These are phyloP conservation scores for Blastobotrys elegans DNA, from an alignment of 1,139 yeast genomes.

Conservation along the genomic window DNA sequence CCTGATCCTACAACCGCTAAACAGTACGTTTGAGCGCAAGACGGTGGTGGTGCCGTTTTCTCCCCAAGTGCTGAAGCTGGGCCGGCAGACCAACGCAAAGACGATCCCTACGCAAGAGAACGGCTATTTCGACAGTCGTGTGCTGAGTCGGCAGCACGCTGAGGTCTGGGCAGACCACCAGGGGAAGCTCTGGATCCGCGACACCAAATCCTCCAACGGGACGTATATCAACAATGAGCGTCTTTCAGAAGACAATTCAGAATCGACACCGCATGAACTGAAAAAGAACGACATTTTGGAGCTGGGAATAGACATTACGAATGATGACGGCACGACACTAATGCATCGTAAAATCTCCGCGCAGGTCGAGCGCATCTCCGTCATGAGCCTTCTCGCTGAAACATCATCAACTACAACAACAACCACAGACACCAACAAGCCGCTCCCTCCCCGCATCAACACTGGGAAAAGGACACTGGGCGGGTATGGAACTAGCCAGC, in stretches of 20 bases:
- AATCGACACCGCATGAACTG: slow-evolving; percentile 51
- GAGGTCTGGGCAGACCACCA: slow-evolving; percentile 68
- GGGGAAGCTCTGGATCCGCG: slow-evolving; percentile 73
- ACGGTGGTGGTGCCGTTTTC: slow-evolving; percentile 70
- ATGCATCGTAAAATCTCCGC: slow-evolving; percentile 86
- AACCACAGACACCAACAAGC: slow-evolving; percentile 2
- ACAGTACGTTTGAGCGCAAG: slow-evolving; percentile 78
- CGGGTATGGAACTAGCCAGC: neutral
- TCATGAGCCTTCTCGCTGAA: slow-evolving; percentile 42
- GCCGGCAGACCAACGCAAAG: slow-evolving; percentile 76
- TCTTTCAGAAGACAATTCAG: slow-evolving; percentile 53
- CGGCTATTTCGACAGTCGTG: slow-evolving; percentile 93
- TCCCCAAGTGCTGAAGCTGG: slow-evolving; percentile 82
- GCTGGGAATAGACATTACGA: slow-evolving; percentile 87
- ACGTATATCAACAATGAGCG: slow-evolving; percentile 80
- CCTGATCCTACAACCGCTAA: slow-evolving; percentile 66
- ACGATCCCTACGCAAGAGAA: slow-evolving; percentile 73
- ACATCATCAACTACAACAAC: neutral
- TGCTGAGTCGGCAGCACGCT: slow-evolving; percentile 90
- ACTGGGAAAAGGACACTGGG: neutral
- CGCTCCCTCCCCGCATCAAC: neutral
- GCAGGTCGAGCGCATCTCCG: slow-evolving; percentile 63
- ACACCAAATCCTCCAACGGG: slow-evolving; percentile 89
- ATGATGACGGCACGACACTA: slow-evolving; percentile 44
- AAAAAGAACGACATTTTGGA: slow-evolving; percentile 75